Evolutionary conservation across 2,329 filamentous ascomycete genomes (phyloP), one percentile per base, ranked within the genome.

Genomic region (Trichoderma sp.): DNA sequence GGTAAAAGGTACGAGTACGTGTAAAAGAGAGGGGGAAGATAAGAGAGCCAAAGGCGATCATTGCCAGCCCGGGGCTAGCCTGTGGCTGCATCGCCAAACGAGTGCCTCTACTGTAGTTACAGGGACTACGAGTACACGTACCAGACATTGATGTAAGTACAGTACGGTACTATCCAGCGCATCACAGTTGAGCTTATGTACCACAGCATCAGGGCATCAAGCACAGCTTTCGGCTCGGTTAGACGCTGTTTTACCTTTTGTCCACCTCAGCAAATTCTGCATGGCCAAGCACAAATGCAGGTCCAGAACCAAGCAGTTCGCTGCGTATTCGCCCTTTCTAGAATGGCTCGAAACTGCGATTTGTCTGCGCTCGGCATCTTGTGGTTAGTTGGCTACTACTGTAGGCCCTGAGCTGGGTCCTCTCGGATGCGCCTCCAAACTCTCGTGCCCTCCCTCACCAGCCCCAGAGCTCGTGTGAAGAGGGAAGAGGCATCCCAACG

Each of bases 361-460:
- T 53, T 23, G 47, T 53, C 47, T 53, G 47, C 20, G 11, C 47
- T 23, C 47, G n/a, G 47, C 20, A 23, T 23, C 47, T 20, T 50
- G 1, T n/a, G 43, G n/a, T 53, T 53, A 13, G 47, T 6, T 59
- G 50, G 50, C 6, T 36, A 7, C 13, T 13, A 34, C 32, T 13
- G 34, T 36, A 36, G 34, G 34, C 34, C 34, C 34, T 36, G 34
- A 36, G 34, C 34, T 36, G 34, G 34, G 34, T 1, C 26, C 53
- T 13, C 11, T 32, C 57, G 57, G 32, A 59, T 65, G 43, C 63
- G 63, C 63, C 43, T 65, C 57, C 43, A 65, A 65, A 65, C n/a
- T 32, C 30, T 65, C 28, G 11, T 50, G 28, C 63, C 63, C 63
- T 65, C 63, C 43, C 43, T 62, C 30, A 11, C 11, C n/a, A 39